phyloP scores from a whole-genome alignment of 768 basidiomycete genomes.

The Boletus rex-veris region DNA sequence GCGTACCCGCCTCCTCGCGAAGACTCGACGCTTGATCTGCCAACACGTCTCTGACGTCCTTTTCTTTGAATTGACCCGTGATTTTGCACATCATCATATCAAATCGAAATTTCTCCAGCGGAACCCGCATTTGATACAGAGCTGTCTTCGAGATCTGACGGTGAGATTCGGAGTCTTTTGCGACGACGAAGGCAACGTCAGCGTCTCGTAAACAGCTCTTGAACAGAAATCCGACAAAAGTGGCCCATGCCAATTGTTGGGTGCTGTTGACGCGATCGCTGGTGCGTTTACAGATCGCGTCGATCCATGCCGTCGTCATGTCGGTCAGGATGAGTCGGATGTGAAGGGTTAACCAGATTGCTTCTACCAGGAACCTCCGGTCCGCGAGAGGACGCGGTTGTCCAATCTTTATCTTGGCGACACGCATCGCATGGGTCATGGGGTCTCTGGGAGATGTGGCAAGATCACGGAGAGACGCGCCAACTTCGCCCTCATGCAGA shows the following conservation, averaged over 20 bases:
- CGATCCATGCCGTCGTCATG: slow-evolving; percentile 41
- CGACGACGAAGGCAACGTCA: slow-evolving; percentile 42
- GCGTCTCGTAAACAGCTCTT: slow-evolving; percentile 46
- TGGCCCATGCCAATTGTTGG: slow-evolving; percentile 44
- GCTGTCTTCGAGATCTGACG: slow-evolving; percentile 49
- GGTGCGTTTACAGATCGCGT: slow-evolving; percentile 26
- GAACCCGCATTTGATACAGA: slow-evolving; percentile 42
- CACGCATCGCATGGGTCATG: slow-evolving; percentile 46
- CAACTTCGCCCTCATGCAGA: slow-evolving; percentile 48
- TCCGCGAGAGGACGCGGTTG: slow-evolving; percentile 58
- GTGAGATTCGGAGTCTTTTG: slow-evolving; percentile 46
- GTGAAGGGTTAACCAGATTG: slow-evolving; percentile 51
- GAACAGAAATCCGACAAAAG: slow-evolving; percentile 45
- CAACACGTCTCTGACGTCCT: slow-evolving; percentile 18
- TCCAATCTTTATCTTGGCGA: slow-evolving; percentile 51
- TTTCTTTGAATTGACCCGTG: slow-evolving; percentile 14
- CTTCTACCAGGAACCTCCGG: slow-evolving; percentile 57
- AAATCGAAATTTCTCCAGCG: slow-evolving; percentile 51
- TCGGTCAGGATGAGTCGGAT: slow-evolving; percentile 50
- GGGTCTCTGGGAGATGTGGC: slow-evolving; percentile 38
- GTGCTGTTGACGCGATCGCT: slow-evolving; percentile 11
- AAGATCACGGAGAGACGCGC: slow-evolving; percentile 30
- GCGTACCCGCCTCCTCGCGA: not conserved
- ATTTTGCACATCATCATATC: slow-evolving; percentile 35
- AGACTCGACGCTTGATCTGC: slow-evolving; percentile 18